phyloP scores from a whole-genome alignment of 169 alveolate genomes.

The Plasmodium fragile region DNA sequence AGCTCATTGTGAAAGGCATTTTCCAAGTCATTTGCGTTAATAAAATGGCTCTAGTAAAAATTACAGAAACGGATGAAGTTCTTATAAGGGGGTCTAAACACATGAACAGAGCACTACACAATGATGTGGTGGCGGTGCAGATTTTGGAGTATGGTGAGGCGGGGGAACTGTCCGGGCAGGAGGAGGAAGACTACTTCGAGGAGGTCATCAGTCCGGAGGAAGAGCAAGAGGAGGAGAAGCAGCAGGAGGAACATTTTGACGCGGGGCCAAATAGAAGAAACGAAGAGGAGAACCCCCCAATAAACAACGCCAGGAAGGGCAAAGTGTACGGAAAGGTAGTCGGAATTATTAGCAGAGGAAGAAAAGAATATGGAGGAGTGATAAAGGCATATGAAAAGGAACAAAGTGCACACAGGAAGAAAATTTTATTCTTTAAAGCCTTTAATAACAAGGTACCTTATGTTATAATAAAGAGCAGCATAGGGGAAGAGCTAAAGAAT shows the following conservation, averaged over 20 bases:
- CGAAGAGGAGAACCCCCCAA: constrained; percentile 13
- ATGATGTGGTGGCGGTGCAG: constrained; percentile 97
- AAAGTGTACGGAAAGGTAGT: constrained; percentile 91
- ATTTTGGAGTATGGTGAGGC: constrained; percentile 87
- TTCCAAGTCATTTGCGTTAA: constrained; percentile 87
- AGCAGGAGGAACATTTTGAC: not conserved
- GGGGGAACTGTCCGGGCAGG: constrained; percentile 75
- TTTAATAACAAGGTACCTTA: constrained; percentile 92
- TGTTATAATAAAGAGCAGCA: constrained; percentile 87
- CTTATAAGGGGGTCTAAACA: constrained; percentile 89
- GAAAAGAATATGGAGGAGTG: constrained; percentile 96
- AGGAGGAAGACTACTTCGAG: constrained; percentile 75
- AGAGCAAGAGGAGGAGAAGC: constrained; percentile 66
- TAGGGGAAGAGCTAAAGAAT: constrained; percentile 86
- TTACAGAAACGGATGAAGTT: constrained; percentile 87
- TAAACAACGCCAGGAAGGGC: constrained; percentile 71
- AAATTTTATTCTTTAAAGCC: constrained; percentile 92
- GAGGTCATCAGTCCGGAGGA: constrained; percentile 76
- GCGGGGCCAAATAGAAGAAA: constrained; percentile 18
- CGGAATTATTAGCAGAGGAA: constrained; percentile 91
- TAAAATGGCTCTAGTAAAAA: constrained; percentile 82
- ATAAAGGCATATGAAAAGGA: constrained; percentile 84
- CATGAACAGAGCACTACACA: constrained; percentile 97
- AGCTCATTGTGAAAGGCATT: constrained; percentile 91
- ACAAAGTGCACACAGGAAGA: constrained; percentile 71